Evolutionary conservation across 1,284 basidiomycete species (phyloP).

Genomic region (Pyrrhoderma noxium): DNA sequence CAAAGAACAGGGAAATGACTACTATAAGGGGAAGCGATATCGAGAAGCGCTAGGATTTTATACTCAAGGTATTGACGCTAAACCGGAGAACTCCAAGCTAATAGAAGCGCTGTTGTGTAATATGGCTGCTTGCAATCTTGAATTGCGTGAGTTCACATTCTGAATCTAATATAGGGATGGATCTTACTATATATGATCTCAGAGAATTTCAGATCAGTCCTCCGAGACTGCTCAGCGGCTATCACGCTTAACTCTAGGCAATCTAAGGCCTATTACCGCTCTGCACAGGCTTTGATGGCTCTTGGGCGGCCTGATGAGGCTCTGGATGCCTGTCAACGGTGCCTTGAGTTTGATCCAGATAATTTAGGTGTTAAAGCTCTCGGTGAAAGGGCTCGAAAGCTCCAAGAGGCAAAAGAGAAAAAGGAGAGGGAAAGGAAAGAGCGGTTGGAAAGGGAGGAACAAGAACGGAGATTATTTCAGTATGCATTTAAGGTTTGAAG

Average conservation of each 20-base stretch:
- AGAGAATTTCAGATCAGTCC: conserved; percentile 85
- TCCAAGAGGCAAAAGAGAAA: conserved; percentile 43
- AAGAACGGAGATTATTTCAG: conserved; percentile 47
- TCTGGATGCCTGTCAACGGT: conserved; percentile 68
- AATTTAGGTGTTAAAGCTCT: conserved; percentile 46
- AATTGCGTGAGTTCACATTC: conserved; percentile 53
- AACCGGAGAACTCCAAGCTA: conserved; percentile 58
- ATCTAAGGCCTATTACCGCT: conserved; percentile 81
- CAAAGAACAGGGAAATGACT: conserved; percentile 93
- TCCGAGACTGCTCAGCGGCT: conserved; percentile 77
- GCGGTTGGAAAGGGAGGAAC: conserved; percentile 39
- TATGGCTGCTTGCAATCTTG: conserved; percentile 88
- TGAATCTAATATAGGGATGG: conserved; percentile 10
- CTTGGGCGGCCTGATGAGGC: conserved; percentile 74
- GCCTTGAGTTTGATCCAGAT: conserved; percentile 48
- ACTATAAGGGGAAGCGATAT: conserved; percentile 82
- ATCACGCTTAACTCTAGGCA: conserved; percentile 56
- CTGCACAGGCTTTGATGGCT: conserved; percentile 65
- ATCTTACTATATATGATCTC: conserved; percentile 8
- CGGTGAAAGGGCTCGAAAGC: conserved; percentile 39
- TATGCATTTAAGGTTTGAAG: conserved; percentile 34
- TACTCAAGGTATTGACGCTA: conserved; percentile 80
- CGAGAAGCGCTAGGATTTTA: conserved; percentile 89
- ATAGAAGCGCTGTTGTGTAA: conserved; percentile 78
- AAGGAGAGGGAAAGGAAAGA: conserved; percentile 45